phyloP scores from a whole-genome alignment of 495 filamentous ascomycete genomes.

The Corynascus novoguineensis region DNA sequence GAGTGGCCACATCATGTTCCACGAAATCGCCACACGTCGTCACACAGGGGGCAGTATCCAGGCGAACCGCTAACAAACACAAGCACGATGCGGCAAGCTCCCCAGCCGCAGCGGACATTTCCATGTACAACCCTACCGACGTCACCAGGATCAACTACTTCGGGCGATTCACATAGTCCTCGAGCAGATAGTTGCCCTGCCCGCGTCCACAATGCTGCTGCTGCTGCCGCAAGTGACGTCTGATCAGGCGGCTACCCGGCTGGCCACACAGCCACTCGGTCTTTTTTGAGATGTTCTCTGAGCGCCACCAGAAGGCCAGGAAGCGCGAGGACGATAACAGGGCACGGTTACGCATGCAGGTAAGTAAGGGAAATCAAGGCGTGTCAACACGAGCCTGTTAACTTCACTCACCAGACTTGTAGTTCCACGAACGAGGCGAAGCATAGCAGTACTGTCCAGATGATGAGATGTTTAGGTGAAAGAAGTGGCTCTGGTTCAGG shows the following conservation, averaged over 20 bases:
- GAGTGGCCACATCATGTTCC: not conserved
- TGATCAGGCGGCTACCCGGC: not conserved
- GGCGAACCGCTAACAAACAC: not conserved
- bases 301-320: no score
- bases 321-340: no score
- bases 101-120: not conserved
- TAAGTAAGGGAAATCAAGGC: no score
- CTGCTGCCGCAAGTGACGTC: not conserved
- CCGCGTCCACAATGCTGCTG: not conserved
- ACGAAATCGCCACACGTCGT: not conserved
- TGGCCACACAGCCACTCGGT: no score
- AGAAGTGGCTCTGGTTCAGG: not conserved
- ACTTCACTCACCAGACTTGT: no score
- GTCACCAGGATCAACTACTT: not conserved
- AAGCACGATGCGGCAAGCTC: conserved; percentile 5
- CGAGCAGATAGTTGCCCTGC: not conserved
- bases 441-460: not conserved
- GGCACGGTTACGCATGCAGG: no score
- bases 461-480: not conserved
- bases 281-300: no score
- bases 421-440: no score
- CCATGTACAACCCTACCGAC: not conserved
- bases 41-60: not conserved
- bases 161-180: not conserved
- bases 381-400: no score